These are phyloP conservation scores for Paramecium sonneborni DNA, from an alignment of 73 alveolate genomes.

Conservation along the genomic window DNA sequence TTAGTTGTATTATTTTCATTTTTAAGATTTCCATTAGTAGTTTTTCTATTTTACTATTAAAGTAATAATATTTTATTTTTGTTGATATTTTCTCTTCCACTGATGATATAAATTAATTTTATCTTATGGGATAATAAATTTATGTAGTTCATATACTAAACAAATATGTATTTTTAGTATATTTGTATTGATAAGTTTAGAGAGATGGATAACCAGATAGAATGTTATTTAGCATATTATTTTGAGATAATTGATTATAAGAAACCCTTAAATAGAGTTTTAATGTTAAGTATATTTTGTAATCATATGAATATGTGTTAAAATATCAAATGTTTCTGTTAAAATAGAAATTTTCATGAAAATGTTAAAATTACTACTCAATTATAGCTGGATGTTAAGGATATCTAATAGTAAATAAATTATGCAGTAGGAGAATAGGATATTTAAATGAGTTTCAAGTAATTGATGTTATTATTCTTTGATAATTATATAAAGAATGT, in stretches of 20 bases:
- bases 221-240: not conserved
- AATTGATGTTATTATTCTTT: not conserved
- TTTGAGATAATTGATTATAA: not conserved
- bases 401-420: not conserved
- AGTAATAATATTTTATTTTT: not conserved
- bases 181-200: not conserved
- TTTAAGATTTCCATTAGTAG: not conserved
- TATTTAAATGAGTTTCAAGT: not conserved
- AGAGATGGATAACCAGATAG: not conserved
- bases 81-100: not conserved
- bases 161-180: not conserved
- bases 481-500: not conserved
- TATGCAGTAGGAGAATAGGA: not conserved
- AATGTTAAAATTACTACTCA: not conserved
- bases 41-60: not conserved
- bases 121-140: not conserved
- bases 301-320: not conserved
- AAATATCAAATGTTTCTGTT: conserved; percentile 21
- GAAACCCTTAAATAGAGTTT: not conserved
- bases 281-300: conserved; percentile 19
- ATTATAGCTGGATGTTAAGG: not conserved
- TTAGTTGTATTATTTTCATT: not conserved
- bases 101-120: not conserved
- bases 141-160: not conserved
- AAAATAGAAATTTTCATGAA: not conserved